phyloP scores from a whole-genome alignment of 495 filamentous ascomycete species.

The Lichenothelia convexa region DNA sequence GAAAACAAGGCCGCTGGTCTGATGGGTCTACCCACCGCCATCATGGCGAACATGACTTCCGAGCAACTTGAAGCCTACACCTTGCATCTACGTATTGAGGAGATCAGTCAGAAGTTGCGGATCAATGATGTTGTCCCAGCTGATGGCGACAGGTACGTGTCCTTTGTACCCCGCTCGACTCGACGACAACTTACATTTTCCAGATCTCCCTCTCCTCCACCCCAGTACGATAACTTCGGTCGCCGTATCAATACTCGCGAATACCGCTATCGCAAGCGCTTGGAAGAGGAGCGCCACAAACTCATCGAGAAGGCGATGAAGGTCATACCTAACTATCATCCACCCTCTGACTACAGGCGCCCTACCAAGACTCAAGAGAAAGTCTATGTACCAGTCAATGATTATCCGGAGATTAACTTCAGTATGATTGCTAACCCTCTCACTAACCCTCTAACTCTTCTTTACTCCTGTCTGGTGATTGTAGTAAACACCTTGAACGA shows the following conservation, averaged over 20 bases:
- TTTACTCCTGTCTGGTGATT: constrained; percentile 7
- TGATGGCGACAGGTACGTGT: constrained; percentile 73
- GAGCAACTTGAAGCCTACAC: constrained; percentile 97
- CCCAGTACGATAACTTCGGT: constrained; percentile 97
- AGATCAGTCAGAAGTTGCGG: constrained; percentile 95
- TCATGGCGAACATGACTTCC: constrained; percentile 89
- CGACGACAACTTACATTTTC: constrained; percentile 6
- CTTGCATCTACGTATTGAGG: constrained; percentile 85
- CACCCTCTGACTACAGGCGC: constrained; percentile 89
- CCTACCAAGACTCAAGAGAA: constrained; percentile 99
- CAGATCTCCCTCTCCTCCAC: constrained; percentile 87
- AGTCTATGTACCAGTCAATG: constrained; percentile 99
- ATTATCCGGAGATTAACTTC: constrained; percentile 99
- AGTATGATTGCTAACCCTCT: constrained; percentile 99
- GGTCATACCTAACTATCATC: constrained; percentile 94
- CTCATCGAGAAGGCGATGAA: constrained; percentile 96
- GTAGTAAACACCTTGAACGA: constrained; percentile 8
- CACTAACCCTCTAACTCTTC: constrained; percentile 36
- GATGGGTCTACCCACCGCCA: constrained; percentile 92
- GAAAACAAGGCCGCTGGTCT: constrained; percentile 97
- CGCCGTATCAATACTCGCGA: constrained; percentile 96
- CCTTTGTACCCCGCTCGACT: neutral
- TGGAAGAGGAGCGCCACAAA: constrained; percentile 97
- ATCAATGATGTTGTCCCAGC: constrained; percentile 96
- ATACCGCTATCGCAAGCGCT: constrained; percentile 87